These are phyloP conservation scores for Batrachochytrium dendrobatidis DNA, from an alignment of 371 early-diverging fungal species.

Conservation along the genomic window DNA sequence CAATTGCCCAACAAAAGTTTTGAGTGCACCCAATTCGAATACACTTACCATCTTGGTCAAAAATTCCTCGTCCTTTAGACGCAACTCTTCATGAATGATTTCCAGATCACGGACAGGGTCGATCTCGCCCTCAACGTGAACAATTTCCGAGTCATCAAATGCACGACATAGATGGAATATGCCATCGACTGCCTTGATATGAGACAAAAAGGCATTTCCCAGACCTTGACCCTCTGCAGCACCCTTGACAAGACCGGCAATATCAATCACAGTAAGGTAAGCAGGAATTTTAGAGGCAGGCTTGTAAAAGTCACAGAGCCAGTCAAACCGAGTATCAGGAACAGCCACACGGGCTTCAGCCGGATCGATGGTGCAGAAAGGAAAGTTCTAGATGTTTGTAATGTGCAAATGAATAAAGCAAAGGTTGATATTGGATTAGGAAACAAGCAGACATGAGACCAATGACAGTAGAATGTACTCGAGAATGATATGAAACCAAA, in stretches of 20 bases:
- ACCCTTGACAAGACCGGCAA: conserved; percentile 95
- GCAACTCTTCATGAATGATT: conserved; percentile 92
- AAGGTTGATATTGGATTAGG: conserved; percentile 83
- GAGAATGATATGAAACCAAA: neutral
- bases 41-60: conserved; percentile 39
- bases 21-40: too few species aligned
- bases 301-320: conserved; percentile 73
- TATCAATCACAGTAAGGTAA: conserved; percentile 89
- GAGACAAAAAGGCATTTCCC: conserved; percentile 96
- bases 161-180: conserved; percentile 97
- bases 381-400: conserved; percentile 58
- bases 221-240: conserved; percentile 48
- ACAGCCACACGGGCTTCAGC: conserved; percentile 93
- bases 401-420: conserved; percentile 51
- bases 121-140: conserved; percentile 93
- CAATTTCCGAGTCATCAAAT: conserved; percentile 83
- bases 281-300: conserved; percentile 49
- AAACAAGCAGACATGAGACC: conserved; percentile 77
- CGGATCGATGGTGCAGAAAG: conserved; percentile 75
- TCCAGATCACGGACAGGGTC: conserved; percentile 91
- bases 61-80: conserved; percentile 91
- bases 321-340: conserved; percentile 86
- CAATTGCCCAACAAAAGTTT: too few species aligned
- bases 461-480: neutral
- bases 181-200: conserved; percentile 95